Evolutionary conservation across 2,329 filamentous ascomycete genomes (phyloP).

Genomic region (Ascochyta fabae): DNA sequence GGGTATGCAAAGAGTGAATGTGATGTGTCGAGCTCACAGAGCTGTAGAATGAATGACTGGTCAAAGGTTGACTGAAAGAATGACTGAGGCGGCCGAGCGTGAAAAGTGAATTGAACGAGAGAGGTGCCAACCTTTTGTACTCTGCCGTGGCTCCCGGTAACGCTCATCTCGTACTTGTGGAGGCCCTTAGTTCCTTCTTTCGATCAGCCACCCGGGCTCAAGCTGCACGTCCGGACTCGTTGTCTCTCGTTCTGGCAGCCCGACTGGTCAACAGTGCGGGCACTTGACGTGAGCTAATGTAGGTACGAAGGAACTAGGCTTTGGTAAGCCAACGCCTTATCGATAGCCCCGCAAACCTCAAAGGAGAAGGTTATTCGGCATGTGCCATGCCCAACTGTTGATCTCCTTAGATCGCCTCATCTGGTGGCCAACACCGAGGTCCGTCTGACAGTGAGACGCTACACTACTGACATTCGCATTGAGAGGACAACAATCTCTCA

Average conservation of each 20-base stretch:
- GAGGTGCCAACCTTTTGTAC: conserved; percentile 14
- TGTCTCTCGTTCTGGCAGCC: conserved; percentile 1
- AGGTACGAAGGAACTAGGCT: conserved; percentile 18
- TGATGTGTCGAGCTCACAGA: conserved; percentile 37
- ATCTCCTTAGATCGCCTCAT: conserved; percentile 2
- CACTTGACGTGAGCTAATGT: conserved; percentile 18
- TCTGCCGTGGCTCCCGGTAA: background rate
- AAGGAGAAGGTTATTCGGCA: conserved; percentile 6
- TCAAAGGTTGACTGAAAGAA: conserved; percentile 36
- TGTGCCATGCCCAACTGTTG: background rate
- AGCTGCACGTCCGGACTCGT: conserved; percentile 8
- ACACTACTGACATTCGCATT: background rate
- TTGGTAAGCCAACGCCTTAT: conserved; percentile 8
- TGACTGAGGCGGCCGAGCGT: conserved; percentile 28
- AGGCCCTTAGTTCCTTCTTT: conserved; percentile 6
- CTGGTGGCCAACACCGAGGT: conserved; percentile 4
- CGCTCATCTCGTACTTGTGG: conserved; percentile 7
- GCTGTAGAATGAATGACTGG: conserved; percentile 39
- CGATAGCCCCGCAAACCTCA: conserved; percentile 12
- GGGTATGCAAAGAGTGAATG: conserved; percentile 22
- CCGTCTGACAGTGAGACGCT: background rate
- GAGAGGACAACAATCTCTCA: background rate
- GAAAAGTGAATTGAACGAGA: background rate
- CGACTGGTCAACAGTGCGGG: conserved; percentile 11
- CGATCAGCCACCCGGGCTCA: conserved; percentile 15